Evolutionary conservation across 2,329 filamentous ascomycete genomes (phyloP).

Genomic region (Colletotrichum truncatum): DNA sequence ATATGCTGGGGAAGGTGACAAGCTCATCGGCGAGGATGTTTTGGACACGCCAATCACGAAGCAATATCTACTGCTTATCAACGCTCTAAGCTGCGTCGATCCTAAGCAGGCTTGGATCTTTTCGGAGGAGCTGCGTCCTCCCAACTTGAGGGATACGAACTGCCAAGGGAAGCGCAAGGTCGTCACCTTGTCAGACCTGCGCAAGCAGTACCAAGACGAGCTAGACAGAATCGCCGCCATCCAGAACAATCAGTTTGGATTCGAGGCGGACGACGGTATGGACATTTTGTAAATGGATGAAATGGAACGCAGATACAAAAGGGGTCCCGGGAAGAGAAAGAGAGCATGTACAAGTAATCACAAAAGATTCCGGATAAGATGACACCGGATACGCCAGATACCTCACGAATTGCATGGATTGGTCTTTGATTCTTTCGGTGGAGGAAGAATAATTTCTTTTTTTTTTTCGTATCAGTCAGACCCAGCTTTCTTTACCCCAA

Average conservation of each 20-base stretch:
- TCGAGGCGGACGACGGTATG: conserved; percentile 65
- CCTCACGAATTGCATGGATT: conserved; percentile 33
- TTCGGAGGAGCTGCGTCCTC: conserved; percentile 48
- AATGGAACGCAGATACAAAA: background rate
- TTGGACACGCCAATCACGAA: conserved; percentile 73
- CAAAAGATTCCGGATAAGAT: conserved; percentile 12
- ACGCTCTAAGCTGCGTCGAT: conserved; percentile 87
- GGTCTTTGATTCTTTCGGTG: conserved; percentile 32
- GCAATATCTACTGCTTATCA: conserved; percentile 91
- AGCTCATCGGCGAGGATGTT: conserved; percentile 61
- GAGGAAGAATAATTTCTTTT: conserved; percentile 30
- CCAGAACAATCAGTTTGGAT: conserved; percentile 88
- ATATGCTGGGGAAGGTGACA: conserved; percentile 66
- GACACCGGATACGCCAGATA: conserved; percentile 20
- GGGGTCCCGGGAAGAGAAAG: conserved; percentile 7
- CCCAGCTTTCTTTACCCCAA: conserved; percentile 37
- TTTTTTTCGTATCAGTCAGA: conserved; percentile 33
- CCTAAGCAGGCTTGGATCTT: conserved; percentile 84
- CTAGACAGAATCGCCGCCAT: conserved; percentile 89
- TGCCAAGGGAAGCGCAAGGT: conserved; percentile 71
- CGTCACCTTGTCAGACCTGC: conserved; percentile 84
- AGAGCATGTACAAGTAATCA: conserved; percentile 28
- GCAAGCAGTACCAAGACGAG: conserved; percentile 89
- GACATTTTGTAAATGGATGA: conserved; percentile 51
- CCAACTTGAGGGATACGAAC: conserved; percentile 21